Base-by-base conservation (phyloP, 23 red algal species). In the Cyanidium caldarium region DNA sequence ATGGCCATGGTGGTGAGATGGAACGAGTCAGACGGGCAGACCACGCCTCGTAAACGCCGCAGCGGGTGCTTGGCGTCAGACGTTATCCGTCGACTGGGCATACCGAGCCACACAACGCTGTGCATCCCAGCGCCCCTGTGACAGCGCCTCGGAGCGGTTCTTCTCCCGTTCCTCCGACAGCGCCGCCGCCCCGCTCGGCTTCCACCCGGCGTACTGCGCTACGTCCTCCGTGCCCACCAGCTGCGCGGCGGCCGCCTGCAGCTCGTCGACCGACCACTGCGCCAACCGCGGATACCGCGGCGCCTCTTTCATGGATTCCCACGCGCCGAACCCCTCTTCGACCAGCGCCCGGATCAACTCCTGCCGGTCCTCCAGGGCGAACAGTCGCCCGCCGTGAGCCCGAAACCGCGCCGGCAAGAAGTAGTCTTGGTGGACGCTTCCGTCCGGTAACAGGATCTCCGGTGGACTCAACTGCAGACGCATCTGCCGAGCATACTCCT, bases 331-430 rank as follows among this genome's bases (percentile, higher is more conserved):
- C 19, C 51, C 51, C n/a, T 61, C n/a, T 28, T 28, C 7, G n/a
- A 61, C 51, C 7, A 61, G 51, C 51, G 51, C 51, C 23, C 31
- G 51, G 10, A 28, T 28, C 13, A 61, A 28, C 51, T 16, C 51
- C 51, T 61, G n/a, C 31, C 51, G 51, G 51, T 61, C 51, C 51
- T 61, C 51, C n/a, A 28, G 51, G n/a, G 51, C 51, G 21, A 61
- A 61, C 7, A 28, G 31, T 5, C 51, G 51, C 51, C 31, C 51
- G n/a, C 31, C 31, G 23, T 28, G 19, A 14, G 51, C 10, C 21
- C 51, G 51, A 25, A 61, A 61, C 7, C 51, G 51, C 23, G 51
- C 51, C 31, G 51, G 51, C 5, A 61, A 25, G 51, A 61, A 61
- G 31, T 28, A 61, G 7, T 61, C 51, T 25, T 61, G 51, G 31